Evolutionary conservation across 768 basidiomycete genomes (phyloP), one percentile per base, ranked within the genome.

Genomic region (button mushroom (Agaricus bisporus)): DNA sequence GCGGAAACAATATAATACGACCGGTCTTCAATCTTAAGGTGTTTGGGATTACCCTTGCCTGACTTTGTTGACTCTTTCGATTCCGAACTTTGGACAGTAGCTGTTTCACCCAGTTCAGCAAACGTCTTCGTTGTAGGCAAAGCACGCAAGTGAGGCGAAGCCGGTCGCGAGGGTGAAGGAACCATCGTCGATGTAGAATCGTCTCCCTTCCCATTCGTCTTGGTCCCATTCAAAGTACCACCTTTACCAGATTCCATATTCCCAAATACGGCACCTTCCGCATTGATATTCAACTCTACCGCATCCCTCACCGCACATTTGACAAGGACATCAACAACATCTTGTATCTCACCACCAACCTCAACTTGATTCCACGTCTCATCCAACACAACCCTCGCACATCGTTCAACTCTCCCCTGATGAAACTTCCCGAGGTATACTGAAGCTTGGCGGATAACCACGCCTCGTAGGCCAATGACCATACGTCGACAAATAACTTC

Each of bases 281-380:
- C 56, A 38, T 61, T 61, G 49, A 79, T 66, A 54, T 74, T 55
- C 25, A 94, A 78, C 61, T 88, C 88, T 15, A 78, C 73, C 0
- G 91, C 86, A 67, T 98, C 92, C 12, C 73, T 75, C 28, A 97
- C 82, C 5, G 95, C 95, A 22, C 85, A 81, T 57, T 88, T 83
- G 15, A 97, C 77, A 47, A 99, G 69, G 8, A 86, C 71, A 60
- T 89, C 79, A 36, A 85, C 77, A n/a, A 82, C 73, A 46, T 76
- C 79, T 68, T 98, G 95, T 25, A 90, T 68, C 4, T 71, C 58
- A 4, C 73, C 63, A 1, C 84, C 71, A 12, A 95, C 82, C 52
- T 97, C 91, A 12, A 82, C 76, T 14, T 88, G 88, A 54, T 75
- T 82, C 97, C 97, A 98, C 56, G 86, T 88, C 64, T 99, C 97